These are phyloP conservation scores for Hyaloscypha variabilis DNA, from an alignment of 495 filamentous ascomycete species.

Conservation along the genomic window DNA sequence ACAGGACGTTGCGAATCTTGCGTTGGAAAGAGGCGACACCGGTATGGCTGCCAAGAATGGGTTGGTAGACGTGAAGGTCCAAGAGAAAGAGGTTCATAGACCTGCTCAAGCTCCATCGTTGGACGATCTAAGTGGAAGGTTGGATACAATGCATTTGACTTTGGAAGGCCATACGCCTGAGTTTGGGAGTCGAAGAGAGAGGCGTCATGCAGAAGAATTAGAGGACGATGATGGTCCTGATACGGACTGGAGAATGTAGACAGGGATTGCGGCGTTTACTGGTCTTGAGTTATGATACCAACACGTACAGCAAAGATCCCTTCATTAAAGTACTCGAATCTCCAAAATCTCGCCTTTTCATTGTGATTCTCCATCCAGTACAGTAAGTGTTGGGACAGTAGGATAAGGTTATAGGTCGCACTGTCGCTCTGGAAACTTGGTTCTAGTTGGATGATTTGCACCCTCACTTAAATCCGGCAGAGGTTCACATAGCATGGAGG, in stretches of 20 bases:
- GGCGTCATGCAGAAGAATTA: constrained; percentile 13
- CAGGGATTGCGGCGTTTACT: constrained; percentile 18
- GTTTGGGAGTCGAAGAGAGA: constrained; percentile 26
- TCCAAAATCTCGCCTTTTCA: too few relatives aligned
- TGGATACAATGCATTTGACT: constrained; percentile 39
- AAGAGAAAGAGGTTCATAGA: constrained; percentile 45
- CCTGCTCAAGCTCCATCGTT: constrained; percentile 39
- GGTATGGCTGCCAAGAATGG: constrained; percentile 23
- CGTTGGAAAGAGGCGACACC: constrained; percentile 56
- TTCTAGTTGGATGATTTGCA: too few relatives aligned
- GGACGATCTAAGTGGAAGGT: constrained; percentile 32
- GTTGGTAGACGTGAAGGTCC: constrained; percentile 42
- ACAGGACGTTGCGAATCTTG: constrained; percentile 45
- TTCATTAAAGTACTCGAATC: too few relatives aligned
- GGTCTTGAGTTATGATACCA: constrained; percentile 22
- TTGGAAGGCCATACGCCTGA: constrained; percentile 49
- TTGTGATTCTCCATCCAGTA: too few relatives aligned
- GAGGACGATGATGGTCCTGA: constrained; percentile 15
- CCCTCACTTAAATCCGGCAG: constrained; percentile 4
- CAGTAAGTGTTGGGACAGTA: too few relatives aligned
- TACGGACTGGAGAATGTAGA: constrained; percentile 24
- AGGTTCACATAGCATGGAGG: constrained; percentile 23
- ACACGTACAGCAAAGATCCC: too few relatives aligned
- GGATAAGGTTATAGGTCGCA: too few relatives aligned
- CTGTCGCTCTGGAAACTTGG: too few relatives aligned